Base-by-base conservation (phyloP, 2,329 filamentous ascomycete genomes). In the Escovopsis sp. region DNA sequence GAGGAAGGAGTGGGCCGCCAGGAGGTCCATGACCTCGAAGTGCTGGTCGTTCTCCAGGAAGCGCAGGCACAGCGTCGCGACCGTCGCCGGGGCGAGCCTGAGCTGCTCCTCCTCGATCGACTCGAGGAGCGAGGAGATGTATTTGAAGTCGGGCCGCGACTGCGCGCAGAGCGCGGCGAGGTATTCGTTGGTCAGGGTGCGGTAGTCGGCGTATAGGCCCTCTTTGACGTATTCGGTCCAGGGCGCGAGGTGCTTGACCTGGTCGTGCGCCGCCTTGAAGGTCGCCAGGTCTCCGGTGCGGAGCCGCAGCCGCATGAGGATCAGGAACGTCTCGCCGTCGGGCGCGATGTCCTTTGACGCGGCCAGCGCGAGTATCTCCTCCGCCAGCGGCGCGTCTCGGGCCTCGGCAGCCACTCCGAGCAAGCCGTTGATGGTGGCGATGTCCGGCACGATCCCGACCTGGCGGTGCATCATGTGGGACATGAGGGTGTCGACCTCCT, bases 241-340 rank as follows among this genome's bases (percentile, higher is more conserved):
- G 2, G 59, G 59, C 39, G 59, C 57, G 9, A 55, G 42, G 34
- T 58, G 50, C 26, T 50, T 49, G 33, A 56, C 54, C 39, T 56
- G 55, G 41, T 80, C 70, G 59, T 81, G 89, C 4, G 81, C 73
- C 8, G 68, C 68, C 45, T 74, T 70, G 2, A 83, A 83, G 7
- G 80, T 83, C 32, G 77, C 71, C 12, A 91, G 60, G 57, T 95
- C 82, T 2, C 77, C 72, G 4, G 80, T 75, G 33, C 75, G 72
- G n/a, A 94, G 68, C 11, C 80, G 77, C 52, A 91, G 83, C 44
- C 81, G 73, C 51, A 96, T 73, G 54, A 87, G 77, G 40, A 93
- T 67, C 38, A 85, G 69, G 50, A 75, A 80, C 0, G 87, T 93
- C 40, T 70, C 67, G 10, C 75, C 72, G 56, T 94, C 75, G 0